Percentiles rank a stretch among this genome's conserved stretches.
Evolutionary conservation across 2,329 filamentous ascomycete species (phyloP).

Genomic region (Diplodia scrobiculata): DNA sequence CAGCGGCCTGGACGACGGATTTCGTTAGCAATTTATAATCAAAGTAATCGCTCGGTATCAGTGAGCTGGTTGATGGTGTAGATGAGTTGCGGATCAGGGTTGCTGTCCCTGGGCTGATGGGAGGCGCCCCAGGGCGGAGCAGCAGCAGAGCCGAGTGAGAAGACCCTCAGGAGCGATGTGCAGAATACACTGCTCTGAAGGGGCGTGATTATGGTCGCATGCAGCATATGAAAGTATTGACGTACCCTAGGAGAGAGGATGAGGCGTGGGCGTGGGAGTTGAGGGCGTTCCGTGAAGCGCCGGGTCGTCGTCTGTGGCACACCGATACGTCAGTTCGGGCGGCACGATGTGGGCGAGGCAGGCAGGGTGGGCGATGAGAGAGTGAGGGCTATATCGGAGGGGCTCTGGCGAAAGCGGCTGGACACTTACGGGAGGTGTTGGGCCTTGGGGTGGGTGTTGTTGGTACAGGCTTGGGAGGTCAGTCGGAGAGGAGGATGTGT

Average conservation of each 20-base stretch:
- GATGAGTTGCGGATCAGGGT: slow-evolving; percentile 28
- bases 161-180: slow-evolving; percentile 31
- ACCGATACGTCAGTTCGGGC: slow-evolving; percentile 28
- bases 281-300: slow-evolving; percentile 43
- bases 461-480: slow-evolving; percentile 29
- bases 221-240: slow-evolving; percentile 36
- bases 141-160: slow-evolving; percentile 32
- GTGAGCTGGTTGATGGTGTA: slow-evolving; percentile 13
- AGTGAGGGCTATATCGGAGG: not conserved
- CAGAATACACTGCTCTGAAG: slow-evolving; percentile 31
- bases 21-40: slow-evolving; percentile 23
- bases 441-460: slow-evolving; percentile 12
- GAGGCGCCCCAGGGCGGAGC: slow-evolving; percentile 39
- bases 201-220: slow-evolving; percentile 39
- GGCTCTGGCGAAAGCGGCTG: slow-evolving; percentile 16
- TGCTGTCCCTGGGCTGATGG: slow-evolving; percentile 39
- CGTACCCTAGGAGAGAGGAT: slow-evolving; percentile 39
- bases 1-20: slow-evolving; percentile 31
- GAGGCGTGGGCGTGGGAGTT: slow-evolving; percentile 37
- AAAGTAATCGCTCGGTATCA: not conserved
- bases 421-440: slow-evolving; percentile 7
- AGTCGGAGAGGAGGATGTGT: slow-evolving; percentile 30
- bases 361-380: not conserved
- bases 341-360: slow-evolving; percentile 18
- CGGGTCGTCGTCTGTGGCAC: slow-evolving; percentile 38